Base-by-base conservation (phyloP, 2,329 filamentous ascomycete genomes). In the Fusarium sp. region DNA sequence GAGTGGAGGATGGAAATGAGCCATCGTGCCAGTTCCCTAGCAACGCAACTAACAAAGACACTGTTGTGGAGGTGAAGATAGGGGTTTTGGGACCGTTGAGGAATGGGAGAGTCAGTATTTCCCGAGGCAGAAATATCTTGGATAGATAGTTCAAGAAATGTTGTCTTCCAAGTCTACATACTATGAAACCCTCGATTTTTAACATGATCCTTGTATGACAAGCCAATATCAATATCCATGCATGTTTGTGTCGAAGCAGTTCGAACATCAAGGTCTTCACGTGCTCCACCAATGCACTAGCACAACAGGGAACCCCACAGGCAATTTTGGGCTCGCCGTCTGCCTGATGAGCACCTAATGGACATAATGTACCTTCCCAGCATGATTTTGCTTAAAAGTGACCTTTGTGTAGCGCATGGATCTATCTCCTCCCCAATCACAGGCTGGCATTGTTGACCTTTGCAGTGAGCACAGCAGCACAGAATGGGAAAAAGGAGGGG, bases 401-500 rank as follows among this genome's bases (percentile, higher is more conserved):
- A 79, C 77, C 67, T 76, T 10, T 22, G 38, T 45, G 30, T n/a
- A 40, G 22, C 45, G 25, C 58, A 50, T 47, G 43, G 32, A 50
- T 62, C 43, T 20, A 30, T 52, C 43, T 8, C 27, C 22, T 52
- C 47, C 62, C 77, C 77, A 79, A 79, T 78, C 69, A 77, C 58
- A 71, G 52, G 20, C 20, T 47, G 12, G 58, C 56, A 65, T 69
- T 72, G 66, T 70, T 63, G 62, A 67, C 62, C 65, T 69, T 59
- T 66, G 45, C 58, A 47, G 54, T 61, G 70, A 65, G 72, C 47
- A 47, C 59, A 72, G 63, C 40, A 67, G 69, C 68, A 74, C 62
- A 65, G 74, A 65, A 71, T 62, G 72, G 74, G 66, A 50, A 74
- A 66, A 76, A 73, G 72, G 76, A 78, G 76, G 76, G 76, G 76